A percentile compares a stretch with the other conserved stretches of the same genome.
Conservation (phyloP, 768 basidiomycete species). For the Boletus edulis region DNA sequence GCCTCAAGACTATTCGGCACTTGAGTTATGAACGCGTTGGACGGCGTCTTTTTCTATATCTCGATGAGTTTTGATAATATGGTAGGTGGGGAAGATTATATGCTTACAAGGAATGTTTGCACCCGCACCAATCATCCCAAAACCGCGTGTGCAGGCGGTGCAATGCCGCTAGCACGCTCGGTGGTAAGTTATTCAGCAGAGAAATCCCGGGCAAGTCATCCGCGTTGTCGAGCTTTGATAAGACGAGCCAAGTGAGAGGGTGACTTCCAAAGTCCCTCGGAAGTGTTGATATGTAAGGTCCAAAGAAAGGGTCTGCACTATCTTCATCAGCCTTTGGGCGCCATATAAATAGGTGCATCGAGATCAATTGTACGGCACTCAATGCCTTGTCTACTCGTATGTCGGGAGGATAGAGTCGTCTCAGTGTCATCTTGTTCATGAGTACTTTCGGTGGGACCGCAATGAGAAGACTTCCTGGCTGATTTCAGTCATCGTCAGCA, state of each 20-base stretch:
- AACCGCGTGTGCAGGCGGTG: slow-evolving; percentile 47
- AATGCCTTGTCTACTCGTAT: slow-evolving; percentile 27
- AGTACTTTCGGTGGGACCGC: slow-evolving; percentile 67
- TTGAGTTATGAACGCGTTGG: neutral
- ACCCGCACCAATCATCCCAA: slow-evolving; percentile 56
- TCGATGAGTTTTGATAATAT: neutral
- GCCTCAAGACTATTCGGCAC: neutral
- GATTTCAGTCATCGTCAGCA: slow-evolving; percentile 11
- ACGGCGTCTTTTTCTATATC: slow-evolving; percentile 7
- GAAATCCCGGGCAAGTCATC: slow-evolving; percentile 14
- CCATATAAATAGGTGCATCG: slow-evolving; percentile 76
- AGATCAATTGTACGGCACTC: slow-evolving; percentile 72
- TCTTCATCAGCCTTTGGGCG: slow-evolving; percentile 42
- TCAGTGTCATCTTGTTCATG: slow-evolving; percentile 71
- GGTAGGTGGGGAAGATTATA: neutral
- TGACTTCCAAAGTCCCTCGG: slow-evolving; percentile 74
- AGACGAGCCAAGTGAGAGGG: slow-evolving; percentile 75
- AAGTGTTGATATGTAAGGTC: slow-evolving; percentile 77
- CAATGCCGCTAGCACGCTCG: slow-evolving; percentile 41
- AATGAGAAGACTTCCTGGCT: slow-evolving; percentile 61
- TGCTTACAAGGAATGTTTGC: slow-evolving; percentile 51
- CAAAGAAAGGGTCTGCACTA: slow-evolving; percentile 55
- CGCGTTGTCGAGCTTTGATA: slow-evolving; percentile 17
- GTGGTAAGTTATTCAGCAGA: slow-evolving; percentile 49
- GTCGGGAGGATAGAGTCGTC: slow-evolving; percentile 49